Evolutionary conservation across 2,329 filamentous ascomycete genomes (phyloP).

Genomic region (Pseudopithomyces chartarum): DNA sequence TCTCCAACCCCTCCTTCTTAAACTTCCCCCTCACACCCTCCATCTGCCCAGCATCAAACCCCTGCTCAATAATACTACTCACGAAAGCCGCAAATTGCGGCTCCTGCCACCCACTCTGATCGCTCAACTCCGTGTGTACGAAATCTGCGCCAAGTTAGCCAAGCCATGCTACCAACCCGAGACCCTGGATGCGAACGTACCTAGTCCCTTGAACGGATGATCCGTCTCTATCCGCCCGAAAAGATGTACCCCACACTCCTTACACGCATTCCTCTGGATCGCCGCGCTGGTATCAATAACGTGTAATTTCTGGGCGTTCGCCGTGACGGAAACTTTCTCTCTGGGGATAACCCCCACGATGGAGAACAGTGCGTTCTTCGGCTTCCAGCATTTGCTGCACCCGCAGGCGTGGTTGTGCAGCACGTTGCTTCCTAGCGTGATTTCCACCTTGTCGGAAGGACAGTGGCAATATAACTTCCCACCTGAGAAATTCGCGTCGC

Average conservation of each 20-base stretch:
- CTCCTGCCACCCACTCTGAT: conserved; percentile 70
- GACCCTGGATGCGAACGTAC: neutral
- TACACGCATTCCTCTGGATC: conserved; percentile 58
- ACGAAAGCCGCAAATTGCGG: conserved; percentile 73
- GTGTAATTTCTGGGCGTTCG: conserved; percentile 62
- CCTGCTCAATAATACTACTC: conserved; percentile 71
- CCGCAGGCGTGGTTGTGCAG: conserved; percentile 73
- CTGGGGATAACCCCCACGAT: conserved; percentile 65
- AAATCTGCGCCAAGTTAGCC: conserved; percentile 45
- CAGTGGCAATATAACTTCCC: conserved; percentile 69
- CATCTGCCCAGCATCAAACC: conserved; percentile 62
- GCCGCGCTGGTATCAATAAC: conserved; percentile 61
- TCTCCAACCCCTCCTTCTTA: conserved; percentile 60
- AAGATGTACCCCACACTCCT: conserved; percentile 61
- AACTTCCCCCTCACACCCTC: conserved; percentile 61
- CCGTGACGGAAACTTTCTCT: conserved; percentile 61
- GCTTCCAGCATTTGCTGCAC: conserved; percentile 76
- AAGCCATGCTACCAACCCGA: neutral
- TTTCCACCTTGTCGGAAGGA: conserved; percentile 59
- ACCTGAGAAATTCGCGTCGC: conserved; percentile 59
- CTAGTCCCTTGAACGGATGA: conserved; percentile 68
- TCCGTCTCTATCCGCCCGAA: conserved; percentile 68
- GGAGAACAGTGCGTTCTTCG: conserved; percentile 66
- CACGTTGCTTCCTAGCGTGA: conserved; percentile 63
- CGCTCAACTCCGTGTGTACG: conserved; percentile 67